Base-by-base conservation (phyloP, 805 yeast species). In the Wickerhamiella alocasiicola region DNA sequence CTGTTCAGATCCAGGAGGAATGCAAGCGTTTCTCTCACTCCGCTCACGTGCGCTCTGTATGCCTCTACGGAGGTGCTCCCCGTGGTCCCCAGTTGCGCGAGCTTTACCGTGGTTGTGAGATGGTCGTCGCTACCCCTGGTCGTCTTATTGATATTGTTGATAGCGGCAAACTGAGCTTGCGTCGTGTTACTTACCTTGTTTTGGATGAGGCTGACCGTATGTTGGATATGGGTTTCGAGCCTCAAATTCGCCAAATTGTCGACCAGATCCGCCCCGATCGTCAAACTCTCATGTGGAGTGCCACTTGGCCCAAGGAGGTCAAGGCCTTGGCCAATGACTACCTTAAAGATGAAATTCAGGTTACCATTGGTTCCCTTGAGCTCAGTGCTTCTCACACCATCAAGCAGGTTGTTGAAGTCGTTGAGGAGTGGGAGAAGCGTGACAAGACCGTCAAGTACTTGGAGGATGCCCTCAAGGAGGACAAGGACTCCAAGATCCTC, bases 151-250 rank as follows among this genome's bases (percentile, higher is more conserved):
- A 91, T 66, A 82, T 91, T 94, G 42, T 91, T 56, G 97, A 91
- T 68, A 70, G 80, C 48, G 88, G 91, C 56, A 87, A 81, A 70
- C 91, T 97, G 45, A 91, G 88, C 68, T 72, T 91, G 57, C 78
- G 82, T 63, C 82, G 97, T 70, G 95, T 91, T 48, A 91, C 97
- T 41, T 91, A 91, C 67, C 73, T 91, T 62, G 97, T 91, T 48
- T 73, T 91, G 56, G 98, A 91, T 66, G 98, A 91, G 75, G 98
- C 98, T 57, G 98, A 91, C 67, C 82, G 98, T 73, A 91, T 91
- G 98, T 76, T 91, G 68, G 98, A 91, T 71, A 91, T 91, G 98
- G 98, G 98, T 64, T 91, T 91, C 64, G 98, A 91, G 72, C 97
- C 97, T 53, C 97, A 88, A 74, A 91, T 91, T 65, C 79, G 98